Conservation (phyloP, 1,284 basidiomycete species). For the Apiotrichum veenhuisii region DNA sequence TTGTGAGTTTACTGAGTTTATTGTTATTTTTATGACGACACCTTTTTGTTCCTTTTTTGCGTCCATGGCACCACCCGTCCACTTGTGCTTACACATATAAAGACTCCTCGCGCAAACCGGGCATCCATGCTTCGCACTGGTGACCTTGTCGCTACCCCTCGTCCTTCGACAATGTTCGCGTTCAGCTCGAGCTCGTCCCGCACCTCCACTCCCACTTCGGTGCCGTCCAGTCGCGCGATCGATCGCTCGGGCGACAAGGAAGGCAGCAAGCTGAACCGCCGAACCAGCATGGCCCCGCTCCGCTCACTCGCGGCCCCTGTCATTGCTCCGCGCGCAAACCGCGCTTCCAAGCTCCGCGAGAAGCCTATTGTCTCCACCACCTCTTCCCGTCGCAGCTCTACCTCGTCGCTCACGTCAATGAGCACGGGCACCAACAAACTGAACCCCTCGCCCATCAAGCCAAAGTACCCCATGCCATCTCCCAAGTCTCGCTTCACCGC, state of each 20-base stretch:
- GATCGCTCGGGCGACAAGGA: neutral
- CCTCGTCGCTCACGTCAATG: slow-evolving; percentile 5
- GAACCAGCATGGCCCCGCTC: slow-evolving; percentile 2
- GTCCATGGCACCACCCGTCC: too few species aligned
- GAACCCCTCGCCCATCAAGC: slow-evolving; percentile 4
- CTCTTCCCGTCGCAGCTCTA: slow-evolving; percentile 3
- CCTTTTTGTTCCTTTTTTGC: too few species aligned
- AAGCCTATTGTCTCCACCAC: neutral
- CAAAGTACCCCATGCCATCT: slow-evolving; percentile 2
- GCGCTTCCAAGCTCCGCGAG: slow-evolving; percentile 30
- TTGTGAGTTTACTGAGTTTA: slow-evolving; percentile 8
- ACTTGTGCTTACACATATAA: too few species aligned
- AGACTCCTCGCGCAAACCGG: slow-evolving; percentile 40
- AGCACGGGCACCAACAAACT: neutral
- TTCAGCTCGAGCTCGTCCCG: neutral
- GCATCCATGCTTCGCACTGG: slow-evolving; percentile 32
- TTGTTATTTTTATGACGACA: too few species aligned
- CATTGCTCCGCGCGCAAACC: slow-evolving; percentile 27
- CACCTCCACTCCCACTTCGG: neutral
- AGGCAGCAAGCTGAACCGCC: neutral
- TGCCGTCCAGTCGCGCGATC: neutral
- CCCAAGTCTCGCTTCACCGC: slow-evolving; percentile 8
- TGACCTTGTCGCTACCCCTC: neutral
- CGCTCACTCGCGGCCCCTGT: slow-evolving; percentile 25
- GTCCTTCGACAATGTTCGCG: neutral